A percentile compares a stretch with the other conserved stretches of the same genome.
phyloP scores from a whole-genome alignment of 345 rosid genomes.

The Moringa oleifera region DNA sequence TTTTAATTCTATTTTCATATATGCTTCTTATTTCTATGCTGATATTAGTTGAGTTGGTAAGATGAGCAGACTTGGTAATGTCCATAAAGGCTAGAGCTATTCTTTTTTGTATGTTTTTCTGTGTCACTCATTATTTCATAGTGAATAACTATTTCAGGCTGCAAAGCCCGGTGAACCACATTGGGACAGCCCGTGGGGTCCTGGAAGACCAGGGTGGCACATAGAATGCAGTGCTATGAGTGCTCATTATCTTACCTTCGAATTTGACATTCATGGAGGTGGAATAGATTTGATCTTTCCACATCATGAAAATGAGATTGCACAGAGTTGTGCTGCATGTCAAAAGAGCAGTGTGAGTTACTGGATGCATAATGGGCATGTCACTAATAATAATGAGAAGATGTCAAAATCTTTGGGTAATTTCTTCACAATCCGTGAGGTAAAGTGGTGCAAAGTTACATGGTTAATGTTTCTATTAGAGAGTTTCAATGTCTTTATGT shows the following conservation, averaged over 20 bases:
- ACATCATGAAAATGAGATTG: slow-evolving; percentile 88
- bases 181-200: slow-evolving; percentile 95
- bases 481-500: too few species aligned
- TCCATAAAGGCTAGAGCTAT: too few species aligned
- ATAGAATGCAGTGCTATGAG: slow-evolving; percentile 99
- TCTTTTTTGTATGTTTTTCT: too few species aligned
- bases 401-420: slow-evolving; percentile 81
- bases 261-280: slow-evolving; percentile 85
- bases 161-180: slow-evolving; percentile 84
- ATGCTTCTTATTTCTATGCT: too few species aligned
- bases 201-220: slow-evolving; percentile 97
- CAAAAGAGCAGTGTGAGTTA: slow-evolving; percentile 48
- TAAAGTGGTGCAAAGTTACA: slow-evolving; percentile 12
- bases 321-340: slow-evolving; percentile 77
- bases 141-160: slow-evolving; percentile 54
- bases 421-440: slow-evolving; percentile 68
- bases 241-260: slow-evolving; percentile 54
- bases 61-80: too few species aligned
- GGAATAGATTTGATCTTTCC: slow-evolving; percentile 80
- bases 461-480: neutral
- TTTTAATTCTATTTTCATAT: too few species aligned
- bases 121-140: too few species aligned
- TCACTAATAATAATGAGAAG: slow-evolving; percentile 71
- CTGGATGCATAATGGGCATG: slow-evolving; percentile 96
- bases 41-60: too few species aligned